Base-by-base conservation (phyloP, 179 eudicot species). In the Carnegiea gigantea region DNA sequence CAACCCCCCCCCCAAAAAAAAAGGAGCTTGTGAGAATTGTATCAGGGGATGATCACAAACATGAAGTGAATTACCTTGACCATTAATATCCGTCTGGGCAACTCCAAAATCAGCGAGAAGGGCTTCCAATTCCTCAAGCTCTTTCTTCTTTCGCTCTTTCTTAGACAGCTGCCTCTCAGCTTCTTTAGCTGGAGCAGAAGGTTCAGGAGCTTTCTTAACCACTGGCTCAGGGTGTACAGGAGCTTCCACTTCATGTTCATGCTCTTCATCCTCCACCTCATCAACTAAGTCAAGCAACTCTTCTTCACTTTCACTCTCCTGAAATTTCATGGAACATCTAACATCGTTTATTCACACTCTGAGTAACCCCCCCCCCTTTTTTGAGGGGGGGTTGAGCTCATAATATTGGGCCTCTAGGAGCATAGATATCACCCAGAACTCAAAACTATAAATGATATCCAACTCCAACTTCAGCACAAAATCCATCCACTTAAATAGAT, bases 301-400 rank as follows among this genome's bases (percentile, higher is more conserved):
- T 62, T 90, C 97, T 83, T 92, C 97, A 87, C 95, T 93, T 87
- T 93, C 97, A 86, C 93, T 92, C 86, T 89, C 97, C 97, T 93
- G 88, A 76, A 33, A 75, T 70, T 38, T 62, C 43, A 68, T 4
- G 36, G 28, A 73, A 44, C 23, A 13, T n/a, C 70, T 43, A 33
- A 44, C 71, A 73, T 85, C 78, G 82, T 68, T n/a, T 70, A 68
- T 20, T 48, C 0, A 40, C 54, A 26, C 11, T 67, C 64, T 26
- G 48, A 64, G 23, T 70, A 70, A 6, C n/a, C 38, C 5, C 36
- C 10, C 28, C 38, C 14, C 4, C 53, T 51, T 2, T 48, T 48
- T 3, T 57, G 33, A 21, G 23, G 28, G 46, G 73, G 46, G 21
- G 7, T 68, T 1, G 14, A 23, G 36, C 36, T 33, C 44, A 68